Evolutionary conservation across 768 basidiomycete species (phyloP).

Genomic region (Mycena metata): DNA sequence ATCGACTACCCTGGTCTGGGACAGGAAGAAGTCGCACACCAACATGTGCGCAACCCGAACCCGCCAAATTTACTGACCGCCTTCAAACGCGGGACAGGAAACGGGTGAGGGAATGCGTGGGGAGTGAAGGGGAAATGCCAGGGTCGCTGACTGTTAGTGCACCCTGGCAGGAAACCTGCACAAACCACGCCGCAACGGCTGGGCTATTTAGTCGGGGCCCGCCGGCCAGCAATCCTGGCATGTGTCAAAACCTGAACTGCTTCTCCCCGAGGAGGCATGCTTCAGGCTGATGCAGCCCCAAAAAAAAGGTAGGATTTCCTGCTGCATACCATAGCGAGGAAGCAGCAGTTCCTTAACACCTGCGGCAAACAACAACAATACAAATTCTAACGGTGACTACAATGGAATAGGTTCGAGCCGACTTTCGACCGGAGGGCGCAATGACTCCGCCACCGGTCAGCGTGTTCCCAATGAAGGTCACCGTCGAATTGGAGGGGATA

Average conservation of each 20-base stretch:
- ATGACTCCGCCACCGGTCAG: slow-evolving; percentile 7
- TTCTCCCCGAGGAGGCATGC: neutral
- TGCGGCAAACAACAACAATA: neutral
- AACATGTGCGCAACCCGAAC: neutral
- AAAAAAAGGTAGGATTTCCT: slow-evolving; percentile 17
- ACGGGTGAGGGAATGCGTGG: slow-evolving; percentile 2
- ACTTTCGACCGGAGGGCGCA: neutral
- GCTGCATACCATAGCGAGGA: slow-evolving; percentile 3
- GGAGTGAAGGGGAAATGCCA: no score
- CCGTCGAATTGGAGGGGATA: slow-evolving; percentile 4
- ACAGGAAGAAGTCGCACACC: no score
- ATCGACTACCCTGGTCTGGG: no score
- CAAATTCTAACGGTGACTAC: slow-evolving; percentile 12
- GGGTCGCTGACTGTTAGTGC: slow-evolving; percentile 1
- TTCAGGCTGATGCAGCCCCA: neutral
- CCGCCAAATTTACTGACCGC: slow-evolving; percentile 1
- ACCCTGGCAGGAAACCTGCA: neutral
- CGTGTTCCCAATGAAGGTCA: neutral
- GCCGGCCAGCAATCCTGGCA: slow-evolving; percentile 1
- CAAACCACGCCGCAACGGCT: neutral
- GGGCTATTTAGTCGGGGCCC: neutral
- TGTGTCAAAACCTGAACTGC: neutral
- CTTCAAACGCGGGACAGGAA: neutral
- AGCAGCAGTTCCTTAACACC: slow-evolving; percentile 7
- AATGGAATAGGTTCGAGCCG: slow-evolving; percentile 8